Evolutionary conservation across 31 red algal genomes (phyloP).

Genomic region (Porphyra umbilicalis): DNA sequence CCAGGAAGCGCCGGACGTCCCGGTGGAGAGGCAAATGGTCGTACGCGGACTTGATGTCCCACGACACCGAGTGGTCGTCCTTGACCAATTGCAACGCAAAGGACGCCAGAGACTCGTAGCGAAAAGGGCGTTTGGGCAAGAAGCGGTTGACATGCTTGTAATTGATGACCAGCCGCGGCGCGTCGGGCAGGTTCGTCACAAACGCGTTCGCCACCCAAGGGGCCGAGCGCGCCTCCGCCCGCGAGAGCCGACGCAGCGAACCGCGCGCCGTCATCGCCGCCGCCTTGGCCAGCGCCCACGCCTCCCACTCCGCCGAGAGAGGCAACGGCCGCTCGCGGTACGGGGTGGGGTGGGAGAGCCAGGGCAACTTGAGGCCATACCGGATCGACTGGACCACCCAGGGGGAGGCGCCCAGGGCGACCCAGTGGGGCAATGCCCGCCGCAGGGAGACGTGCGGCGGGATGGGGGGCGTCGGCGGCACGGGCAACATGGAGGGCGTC

Average conservation of each 20-base stretch:
- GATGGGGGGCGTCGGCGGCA: too few relatives aligned
- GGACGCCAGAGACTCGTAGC: background rate
- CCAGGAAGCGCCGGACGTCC: too few relatives aligned
- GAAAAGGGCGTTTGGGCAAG: background rate
- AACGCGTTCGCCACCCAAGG: background rate
- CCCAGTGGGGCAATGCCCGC: background rate
- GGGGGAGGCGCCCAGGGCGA: constrained; percentile 5
- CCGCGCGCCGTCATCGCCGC: too few relatives aligned
- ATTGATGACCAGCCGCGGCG: background rate
- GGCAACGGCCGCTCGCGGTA: background rate
- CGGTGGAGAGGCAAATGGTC: too few relatives aligned
- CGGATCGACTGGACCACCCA: constrained; percentile 10
- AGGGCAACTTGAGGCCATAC: constrained; percentile 13
- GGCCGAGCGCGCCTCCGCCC: too few relatives aligned
- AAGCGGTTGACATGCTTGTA: background rate
- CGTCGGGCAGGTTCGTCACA: background rate
- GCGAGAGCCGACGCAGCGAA: background rate
- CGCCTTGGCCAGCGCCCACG: background rate
- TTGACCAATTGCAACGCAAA: background rate
- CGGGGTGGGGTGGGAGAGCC: background rate
- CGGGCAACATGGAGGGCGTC: too few relatives aligned
- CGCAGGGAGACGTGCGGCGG: too few relatives aligned
- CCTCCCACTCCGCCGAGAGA: background rate
- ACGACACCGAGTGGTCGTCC: background rate
- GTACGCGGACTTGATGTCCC: too few relatives aligned